Base-by-base conservation (phyloP, 31 red algal genomes). In the Endocladia muricata region DNA sequence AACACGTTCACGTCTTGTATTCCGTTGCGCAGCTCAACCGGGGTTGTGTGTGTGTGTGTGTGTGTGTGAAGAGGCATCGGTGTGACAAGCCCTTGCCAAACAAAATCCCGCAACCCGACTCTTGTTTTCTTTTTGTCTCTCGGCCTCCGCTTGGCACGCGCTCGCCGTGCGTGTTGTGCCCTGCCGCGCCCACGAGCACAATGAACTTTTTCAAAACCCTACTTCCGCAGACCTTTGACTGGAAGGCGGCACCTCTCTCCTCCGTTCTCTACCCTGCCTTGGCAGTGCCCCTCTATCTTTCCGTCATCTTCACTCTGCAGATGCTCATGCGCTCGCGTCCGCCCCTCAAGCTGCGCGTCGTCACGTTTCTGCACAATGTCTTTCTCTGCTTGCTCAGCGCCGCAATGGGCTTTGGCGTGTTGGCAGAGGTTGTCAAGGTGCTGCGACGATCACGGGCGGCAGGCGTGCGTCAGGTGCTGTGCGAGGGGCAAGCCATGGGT, bases 341-440 rank as follows among this genome's bases (percentile, higher is more conserved):
- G 26, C 91, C 96, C 31, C 51, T 98, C n/a, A 42, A 73, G 41
- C 55, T 95, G 44, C 74, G 69, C 11, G 23, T 55, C 1, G 67
- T 74, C 26, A 75, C 84, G 3, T 54, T 92, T 1, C 23, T 95
- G 23, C 96, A 98, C 73, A 98, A 98, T 62, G 67, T 90, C 23
- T 78, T 98, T 17, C 58, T 98, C 47, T 92, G 87, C 38, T 51
- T 70, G 21, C 88, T 95, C 3, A 84, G 76, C 17, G 60, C 77
- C 40, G 88, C 82, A 22, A 94, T 98, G 96, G 81, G 57, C n/a
- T 32, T 92, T 21, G 91, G 96, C 41, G 86, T 91, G 1, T 25
- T 88, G 7, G 33, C 58, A 22, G 92, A 92, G 60, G 72, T 98
- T 28, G 1, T 90, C 25, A 61, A 54, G 36, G 55, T 76, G 11